Conservation (phyloP, 2,329 filamentous ascomycete species). For the Phialemonium atrogriseum region DNA sequence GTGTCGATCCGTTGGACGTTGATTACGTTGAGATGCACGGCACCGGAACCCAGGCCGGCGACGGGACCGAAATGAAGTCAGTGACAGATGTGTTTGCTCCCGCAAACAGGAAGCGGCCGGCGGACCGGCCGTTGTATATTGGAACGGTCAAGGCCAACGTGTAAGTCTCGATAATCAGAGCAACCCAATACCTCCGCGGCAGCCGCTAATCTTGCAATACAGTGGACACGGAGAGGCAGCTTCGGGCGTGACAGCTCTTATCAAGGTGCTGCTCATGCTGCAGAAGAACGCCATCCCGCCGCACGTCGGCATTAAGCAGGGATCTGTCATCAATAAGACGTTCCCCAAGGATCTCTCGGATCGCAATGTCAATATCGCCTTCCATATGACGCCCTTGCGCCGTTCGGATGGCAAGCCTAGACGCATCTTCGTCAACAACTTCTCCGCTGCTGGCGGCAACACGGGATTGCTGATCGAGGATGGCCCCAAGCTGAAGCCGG, state of each 20-base stretch:
- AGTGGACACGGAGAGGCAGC: constrained; percentile 55
- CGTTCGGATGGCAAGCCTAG: constrained; percentile 38
- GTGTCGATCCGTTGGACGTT: constrained; percentile 67
- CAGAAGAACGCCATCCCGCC: constrained; percentile 55
- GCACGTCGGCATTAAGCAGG: constrained; percentile 58
- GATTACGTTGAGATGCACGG: constrained; percentile 87
- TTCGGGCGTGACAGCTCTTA: constrained; percentile 52
- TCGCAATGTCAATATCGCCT: constrained; percentile 52
- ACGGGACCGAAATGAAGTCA: constrained; percentile 73
- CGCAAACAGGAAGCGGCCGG: constrained; percentile 33
- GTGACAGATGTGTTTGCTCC: constrained; percentile 52
- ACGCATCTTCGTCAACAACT: constrained; percentile 56
- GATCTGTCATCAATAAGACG: constrained; percentile 45
- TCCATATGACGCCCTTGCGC: constrained; percentile 40
- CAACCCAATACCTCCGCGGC: too few relatives aligned
- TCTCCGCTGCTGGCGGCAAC: constrained; percentile 64
- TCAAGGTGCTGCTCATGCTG: constrained; percentile 59
- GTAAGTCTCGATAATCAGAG: too few relatives aligned
- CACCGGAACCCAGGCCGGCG: constrained; percentile 79
- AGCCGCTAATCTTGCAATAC: too few relatives aligned
- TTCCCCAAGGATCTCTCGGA: constrained; percentile 48
- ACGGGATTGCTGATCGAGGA: constrained; percentile 60
- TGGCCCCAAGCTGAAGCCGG: constrained; percentile 29
- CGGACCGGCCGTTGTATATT: constrained; percentile 47
- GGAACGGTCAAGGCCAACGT: constrained; percentile 59